phyloP scores from a whole-genome alignment of 2,329 filamentous ascomycete species.

The Arachnopeziza araneosa region DNA sequence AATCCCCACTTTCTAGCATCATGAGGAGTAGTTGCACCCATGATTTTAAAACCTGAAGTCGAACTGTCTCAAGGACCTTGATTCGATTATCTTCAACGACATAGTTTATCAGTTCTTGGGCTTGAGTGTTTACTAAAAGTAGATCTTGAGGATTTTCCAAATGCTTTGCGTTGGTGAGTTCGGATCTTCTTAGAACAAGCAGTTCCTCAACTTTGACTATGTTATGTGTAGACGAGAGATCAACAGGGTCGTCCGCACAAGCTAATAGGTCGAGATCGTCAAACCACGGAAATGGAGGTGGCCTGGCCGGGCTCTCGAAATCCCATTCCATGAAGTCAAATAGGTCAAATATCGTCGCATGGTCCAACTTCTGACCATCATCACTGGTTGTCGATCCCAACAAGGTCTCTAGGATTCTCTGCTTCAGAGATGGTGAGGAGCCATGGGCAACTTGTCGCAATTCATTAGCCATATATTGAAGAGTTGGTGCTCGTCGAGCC shows the following conservation, averaged over 20 bases:
- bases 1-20: conserved; percentile 75
- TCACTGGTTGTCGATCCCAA: conserved; percentile 68
- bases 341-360: conserved; percentile 80
- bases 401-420: conserved; percentile 65
- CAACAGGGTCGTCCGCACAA: conserved; percentile 56
- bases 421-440: conserved; percentile 63
- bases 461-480: conserved; percentile 83
- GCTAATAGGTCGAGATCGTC: conserved; percentile 60
- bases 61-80: conserved; percentile 44
- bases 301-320: conserved; percentile 38
- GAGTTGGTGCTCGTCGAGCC: conserved; percentile 65
- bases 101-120: conserved; percentile 53
- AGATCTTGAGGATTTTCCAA: conserved; percentile 46
- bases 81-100: conserved; percentile 59
- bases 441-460: conserved; percentile 70
- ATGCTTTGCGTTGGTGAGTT: conserved; percentile 46
- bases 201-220: conserved; percentile 68
- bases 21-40: conserved; percentile 85
- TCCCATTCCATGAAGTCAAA: conserved; percentile 81
- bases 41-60: conserved; percentile 65
- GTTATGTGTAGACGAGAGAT: conserved; percentile 58
- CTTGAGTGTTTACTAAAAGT: conserved; percentile 50
- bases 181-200: conserved; percentile 62
- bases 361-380: conserved; percentile 57
- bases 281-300: conserved; percentile 55